phyloP scores from a whole-genome alignment of 139 green algal genomes.

The Chlamydomonas incerta region DNA sequence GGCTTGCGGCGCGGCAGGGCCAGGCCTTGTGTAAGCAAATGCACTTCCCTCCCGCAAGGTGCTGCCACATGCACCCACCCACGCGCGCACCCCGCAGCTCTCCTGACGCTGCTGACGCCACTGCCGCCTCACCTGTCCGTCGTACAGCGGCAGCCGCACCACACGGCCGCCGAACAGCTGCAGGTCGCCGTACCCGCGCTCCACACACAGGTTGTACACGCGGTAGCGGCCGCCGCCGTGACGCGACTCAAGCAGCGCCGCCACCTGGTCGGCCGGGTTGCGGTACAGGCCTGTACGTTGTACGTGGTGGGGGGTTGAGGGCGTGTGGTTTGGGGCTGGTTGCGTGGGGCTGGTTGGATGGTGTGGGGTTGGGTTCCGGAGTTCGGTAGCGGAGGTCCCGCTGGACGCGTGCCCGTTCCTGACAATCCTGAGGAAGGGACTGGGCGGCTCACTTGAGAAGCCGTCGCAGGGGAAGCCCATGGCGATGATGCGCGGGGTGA shows the following conservation, averaged over 20 bases:
- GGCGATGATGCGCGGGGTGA: constrained; percentile 75
- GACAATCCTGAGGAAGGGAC: too few species aligned
- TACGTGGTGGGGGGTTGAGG: not conserved
- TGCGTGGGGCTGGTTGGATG: not conserved
- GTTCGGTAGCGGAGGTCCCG: too few species aligned
- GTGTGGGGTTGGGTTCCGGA: not conserved
- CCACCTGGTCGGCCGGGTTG: constrained; percentile 66
- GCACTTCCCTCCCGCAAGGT: too few species aligned
- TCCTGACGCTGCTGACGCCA: too few species aligned
- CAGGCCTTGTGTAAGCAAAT: too few species aligned
- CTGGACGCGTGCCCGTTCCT: too few species aligned
- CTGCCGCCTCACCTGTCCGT: constrained; percentile 77
- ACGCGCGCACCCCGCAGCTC: too few species aligned
- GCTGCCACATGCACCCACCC: too few species aligned
- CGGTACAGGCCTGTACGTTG: constrained; percentile 64
- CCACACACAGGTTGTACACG: constrained; percentile 82
- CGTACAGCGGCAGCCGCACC: constrained; percentile 69
- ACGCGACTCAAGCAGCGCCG: constrained; percentile 56
- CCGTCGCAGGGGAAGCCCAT: constrained; percentile 76
- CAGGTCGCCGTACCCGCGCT: constrained; percentile 60
- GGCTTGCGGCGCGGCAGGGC: too few species aligned
- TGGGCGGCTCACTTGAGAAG: constrained; percentile 32
- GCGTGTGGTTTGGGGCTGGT: not conserved
- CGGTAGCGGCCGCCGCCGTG: constrained; percentile 58
- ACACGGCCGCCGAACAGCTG: constrained; percentile 49